These are phyloP conservation scores for Ogataea corticis DNA, from an alignment of 805 yeast genomes.

Conservation along the genomic window DNA sequence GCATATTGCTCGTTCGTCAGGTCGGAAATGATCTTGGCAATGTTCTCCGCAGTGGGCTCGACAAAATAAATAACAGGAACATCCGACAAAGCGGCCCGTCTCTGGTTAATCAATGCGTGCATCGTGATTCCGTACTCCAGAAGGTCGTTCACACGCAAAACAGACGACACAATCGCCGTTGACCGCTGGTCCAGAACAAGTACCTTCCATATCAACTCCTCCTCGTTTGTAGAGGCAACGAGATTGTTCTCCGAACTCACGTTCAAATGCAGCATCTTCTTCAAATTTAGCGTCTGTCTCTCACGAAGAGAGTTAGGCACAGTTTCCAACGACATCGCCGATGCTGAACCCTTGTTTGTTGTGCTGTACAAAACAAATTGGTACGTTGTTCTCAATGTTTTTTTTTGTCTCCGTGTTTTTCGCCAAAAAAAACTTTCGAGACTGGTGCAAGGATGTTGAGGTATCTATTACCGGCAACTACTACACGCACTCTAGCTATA, in stretches of 20 bases:
- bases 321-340: constrained; percentile 20
- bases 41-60: constrained; percentile 79
- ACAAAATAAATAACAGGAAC: constrained; percentile 94
- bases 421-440: no score
- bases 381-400: neutral
- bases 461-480: no score
- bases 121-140: constrained; percentile 89
- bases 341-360: neutral
- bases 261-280: constrained; percentile 85
- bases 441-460: constrained; percentile 2
- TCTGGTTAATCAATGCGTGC: constrained; percentile 71
- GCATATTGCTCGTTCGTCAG: constrained; percentile 74
- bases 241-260: constrained; percentile 65
- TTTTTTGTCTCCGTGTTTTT: neutral
- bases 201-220: constrained; percentile 87
- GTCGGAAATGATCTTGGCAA: constrained; percentile 69
- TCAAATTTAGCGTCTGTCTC: constrained; percentile 45
- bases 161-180: constrained; percentile 84
- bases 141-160: constrained; percentile 88
- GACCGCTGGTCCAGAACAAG: constrained; percentile 79
- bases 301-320: constrained; percentile 27
- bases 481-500: no score
- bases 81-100: constrained; percentile 84
- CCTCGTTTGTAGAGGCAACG: constrained; percentile 51
- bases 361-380: neutral